Conservation (phyloP, 2,329 filamentous ascomycete species). For the Diaporthe ampelina region DNA sequence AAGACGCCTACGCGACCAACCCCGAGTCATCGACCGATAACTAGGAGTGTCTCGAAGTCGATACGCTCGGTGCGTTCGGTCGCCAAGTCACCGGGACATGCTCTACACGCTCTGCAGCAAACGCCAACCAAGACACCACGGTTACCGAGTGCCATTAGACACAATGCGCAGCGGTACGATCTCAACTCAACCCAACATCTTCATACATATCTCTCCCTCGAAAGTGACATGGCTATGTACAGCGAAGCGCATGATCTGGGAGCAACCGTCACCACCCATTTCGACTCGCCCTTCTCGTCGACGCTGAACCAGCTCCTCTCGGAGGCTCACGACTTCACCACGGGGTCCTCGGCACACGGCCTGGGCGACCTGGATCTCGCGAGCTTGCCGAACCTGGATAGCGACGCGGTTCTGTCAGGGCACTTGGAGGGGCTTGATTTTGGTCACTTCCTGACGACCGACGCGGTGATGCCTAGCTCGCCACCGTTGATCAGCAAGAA, state of each 20-base stretch:
- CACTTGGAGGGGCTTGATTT: conserved; percentile 58
- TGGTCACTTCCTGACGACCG: conserved; percentile 62
- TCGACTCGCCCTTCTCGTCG: conserved; percentile 72
- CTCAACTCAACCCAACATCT: conserved; percentile 44
- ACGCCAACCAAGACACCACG: conserved; percentile 63
- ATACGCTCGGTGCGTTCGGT: conserved; percentile 62
- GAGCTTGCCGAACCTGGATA: conserved; percentile 55
- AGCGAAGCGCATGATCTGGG: conserved; percentile 22
- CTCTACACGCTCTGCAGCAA: conserved; percentile 55
- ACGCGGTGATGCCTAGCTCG: conserved; percentile 63
- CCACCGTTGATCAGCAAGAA: conserved; percentile 54
- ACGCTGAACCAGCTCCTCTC: conserved; percentile 76
- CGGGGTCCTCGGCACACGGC: conserved; percentile 53
- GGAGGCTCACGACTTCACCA: conserved; percentile 63
- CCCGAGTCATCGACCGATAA: conserved; percentile 72
- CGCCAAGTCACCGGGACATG: conserved; percentile 59
- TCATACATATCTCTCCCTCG: conserved; percentile 52
- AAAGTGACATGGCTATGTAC: conserved; percentile 44
- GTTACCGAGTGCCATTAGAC: conserved; percentile 51
- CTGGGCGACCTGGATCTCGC: conserved; percentile 60
- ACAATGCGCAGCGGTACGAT: conserved; percentile 56
- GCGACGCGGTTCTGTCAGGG: conserved; percentile 48
- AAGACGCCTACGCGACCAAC: conserved; percentile 76
- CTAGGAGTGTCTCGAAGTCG: conserved; percentile 71
- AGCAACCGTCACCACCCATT: conserved; percentile 42